Percentiles rank a stretch among this genome's conserved stretches.
phyloP scores from a whole-genome alignment of 1,284 basidiomycete species.

The Naganishia cerealis region DNA sequence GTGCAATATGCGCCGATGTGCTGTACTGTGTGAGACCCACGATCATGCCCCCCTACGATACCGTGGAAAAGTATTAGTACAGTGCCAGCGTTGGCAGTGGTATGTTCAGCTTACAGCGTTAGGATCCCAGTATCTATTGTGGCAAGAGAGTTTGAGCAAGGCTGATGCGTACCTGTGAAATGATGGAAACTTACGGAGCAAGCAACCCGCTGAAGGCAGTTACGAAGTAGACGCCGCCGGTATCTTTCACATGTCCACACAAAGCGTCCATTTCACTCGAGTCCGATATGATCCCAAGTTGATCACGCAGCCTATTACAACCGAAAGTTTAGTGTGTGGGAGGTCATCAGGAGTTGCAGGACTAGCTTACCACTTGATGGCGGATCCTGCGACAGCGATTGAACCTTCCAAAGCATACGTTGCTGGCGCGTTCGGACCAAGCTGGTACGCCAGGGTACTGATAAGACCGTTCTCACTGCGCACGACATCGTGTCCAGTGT shows the following conservation, averaged over 20 bases:
- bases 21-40: conserved; percentile 80
- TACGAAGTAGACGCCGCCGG: conserved; percentile 95
- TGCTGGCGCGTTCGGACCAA: conserved; percentile 73
- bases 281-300: conserved; percentile 76
- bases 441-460: conserved; percentile 89
- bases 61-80: not conserved
- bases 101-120: conserved; percentile 40
- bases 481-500: conserved; percentile 81
- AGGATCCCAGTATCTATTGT: conserved; percentile 48
- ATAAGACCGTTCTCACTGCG: conserved; percentile 81
- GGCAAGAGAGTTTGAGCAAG: not conserved
- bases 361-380: conserved; percentile 75
- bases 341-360: not conserved
- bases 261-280: conserved; percentile 82
- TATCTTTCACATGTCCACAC: conserved; percentile 72
- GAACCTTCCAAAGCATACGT: conserved; percentile 93
- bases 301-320: conserved; percentile 72
- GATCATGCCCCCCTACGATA: conserved; percentile 38
- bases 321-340: conserved; percentile 4
- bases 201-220: conserved; percentile 91
- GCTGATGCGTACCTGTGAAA: not conserved
- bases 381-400: conserved; percentile 91
- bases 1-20: conserved; percentile 87
- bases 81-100: not conserved
- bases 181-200: conserved; percentile 60